Base-by-base conservation (phyloP, 176 grass and related monocot species). In the Cymbopogon citratus region DNA sequence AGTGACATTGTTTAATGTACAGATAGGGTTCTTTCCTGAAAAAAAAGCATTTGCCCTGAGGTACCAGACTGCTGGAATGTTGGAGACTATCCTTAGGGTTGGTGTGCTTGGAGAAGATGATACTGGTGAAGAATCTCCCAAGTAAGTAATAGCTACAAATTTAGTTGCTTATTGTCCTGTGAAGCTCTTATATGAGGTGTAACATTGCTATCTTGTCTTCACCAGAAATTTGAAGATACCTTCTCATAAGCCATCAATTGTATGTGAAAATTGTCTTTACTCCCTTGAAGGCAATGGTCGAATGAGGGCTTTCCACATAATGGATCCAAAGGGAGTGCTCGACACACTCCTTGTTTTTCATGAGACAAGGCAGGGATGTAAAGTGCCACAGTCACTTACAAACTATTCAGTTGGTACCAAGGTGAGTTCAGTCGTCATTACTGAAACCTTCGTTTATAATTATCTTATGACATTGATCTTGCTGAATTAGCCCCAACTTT, bases 181-280 rank as follows among this genome's bases (percentile, higher is more conserved):
- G 15, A 74, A 82, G 61, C 12, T 67, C 12, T 27, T 57, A 69
- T 67, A 2, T 52, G 63, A 39, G 48, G 13, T 52, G 18, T 36
- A 26, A 68, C 21, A 2, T 73, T 57, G 59, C 40, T 63, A 29
- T 78, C 48, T 85, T 87, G 9, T 45, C 63, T 87, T 85, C 16
- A 29, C 31, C 83, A 99, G 92, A 84, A 95, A 93, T 75, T 83
- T 98, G 92, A 98, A 98, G 89, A 77, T 99, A 73, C 96, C 96
- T 85, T 99, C 91, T 60, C 63, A 51, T 21, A 75, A 74, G 69
- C 91, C 96, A 82, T 95, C 96, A 60, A 80, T 95, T 88, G 96
- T 99, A 25, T 99, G 92, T 75, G 92, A 99, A 71, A 99, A 91
- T 80, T 95, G 92, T 60, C 89, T 99, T 83, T 95, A 95, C 85